Conservation (phyloP, 78 protist species). For the Ministeria vibrans region DNA sequence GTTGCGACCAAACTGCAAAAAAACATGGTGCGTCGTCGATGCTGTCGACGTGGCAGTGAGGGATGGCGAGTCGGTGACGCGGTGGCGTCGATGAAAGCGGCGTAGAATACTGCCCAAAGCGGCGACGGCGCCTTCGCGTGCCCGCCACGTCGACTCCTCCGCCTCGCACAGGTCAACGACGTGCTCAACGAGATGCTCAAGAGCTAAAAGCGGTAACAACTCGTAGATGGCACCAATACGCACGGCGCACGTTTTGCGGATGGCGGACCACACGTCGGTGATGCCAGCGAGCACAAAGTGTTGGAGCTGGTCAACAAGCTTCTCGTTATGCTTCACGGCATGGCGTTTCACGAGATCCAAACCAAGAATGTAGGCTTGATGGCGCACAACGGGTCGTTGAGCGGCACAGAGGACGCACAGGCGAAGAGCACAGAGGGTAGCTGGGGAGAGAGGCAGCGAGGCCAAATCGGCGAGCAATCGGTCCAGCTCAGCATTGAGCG, state of each 20-base stretch:
- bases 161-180: not conserved
- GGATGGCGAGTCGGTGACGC: not conserved
- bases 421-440: not conserved
- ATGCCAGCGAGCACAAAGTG: not conserved
- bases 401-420: not conserved
- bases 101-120: not conserved
- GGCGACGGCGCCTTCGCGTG: not conserved
- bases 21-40: not conserved
- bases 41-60: not conserved
- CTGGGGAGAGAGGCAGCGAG: not conserved
- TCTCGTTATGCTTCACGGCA: not conserved
- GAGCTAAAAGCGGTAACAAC: not conserved
- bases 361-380: not conserved
- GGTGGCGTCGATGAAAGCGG: not conserved
- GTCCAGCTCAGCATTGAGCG: not conserved
- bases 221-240: not conserved
- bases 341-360: not conserved
- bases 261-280: conserved; percentile 36
- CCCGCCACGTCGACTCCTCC: conserved; percentile 6
- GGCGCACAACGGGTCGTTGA: not conserved
- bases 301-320: not conserved
- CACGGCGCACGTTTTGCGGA: not conserved
- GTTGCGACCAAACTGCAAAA: not conserved
- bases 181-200: not conserved
- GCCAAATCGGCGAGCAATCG: not conserved